Evolutionary conservation across 225 moss, liverwort and hornwort species (phyloP).

Genomic region (Lunularia cruciata): DNA sequence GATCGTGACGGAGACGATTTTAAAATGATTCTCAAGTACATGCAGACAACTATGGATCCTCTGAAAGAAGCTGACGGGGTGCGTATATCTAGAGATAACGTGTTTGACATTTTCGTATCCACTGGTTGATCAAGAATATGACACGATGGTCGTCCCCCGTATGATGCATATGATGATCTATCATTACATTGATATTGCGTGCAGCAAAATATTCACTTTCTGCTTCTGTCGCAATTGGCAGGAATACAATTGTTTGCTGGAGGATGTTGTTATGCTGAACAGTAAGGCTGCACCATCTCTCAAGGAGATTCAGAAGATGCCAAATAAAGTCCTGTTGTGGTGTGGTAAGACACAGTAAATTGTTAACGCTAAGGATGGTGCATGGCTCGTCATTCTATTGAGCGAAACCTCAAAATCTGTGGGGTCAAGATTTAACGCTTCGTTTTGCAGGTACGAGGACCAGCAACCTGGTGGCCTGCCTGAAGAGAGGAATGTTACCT

Average conservation of each 20-base stretch:
- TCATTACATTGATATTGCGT: background rate
- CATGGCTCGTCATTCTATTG: background rate
- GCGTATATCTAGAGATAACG: background rate
- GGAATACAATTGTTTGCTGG: constrained; percentile 36
- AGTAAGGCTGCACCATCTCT: constrained; percentile 34
- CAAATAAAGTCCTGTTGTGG: constrained; percentile 52
- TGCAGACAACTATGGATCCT: constrained; percentile 51
- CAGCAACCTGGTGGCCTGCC: constrained; percentile 47
- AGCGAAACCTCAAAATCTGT: background rate
- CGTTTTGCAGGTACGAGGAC: constrained; percentile 42
- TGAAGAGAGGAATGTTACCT: constrained; percentile 45
- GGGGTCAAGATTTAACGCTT: background rate
- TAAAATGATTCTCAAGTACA: constrained; percentile 49
- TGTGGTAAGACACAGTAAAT: no score
- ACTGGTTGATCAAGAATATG: no score
- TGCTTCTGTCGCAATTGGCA: no score
- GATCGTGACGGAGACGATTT: constrained; percentile 51
- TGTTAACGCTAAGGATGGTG: no score
- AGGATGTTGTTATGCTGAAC: constrained; percentile 50
- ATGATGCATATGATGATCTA: background rate
- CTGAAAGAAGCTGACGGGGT: constrained; percentile 44
- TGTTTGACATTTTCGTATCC: background rate
- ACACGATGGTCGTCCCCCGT: no score
- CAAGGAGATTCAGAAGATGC: constrained; percentile 44
- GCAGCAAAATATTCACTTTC: no score